Evolutionary conservation across 2,329 filamentous ascomycete genomes (phyloP).

Genomic region (Paecilomyces fulvus): DNA sequence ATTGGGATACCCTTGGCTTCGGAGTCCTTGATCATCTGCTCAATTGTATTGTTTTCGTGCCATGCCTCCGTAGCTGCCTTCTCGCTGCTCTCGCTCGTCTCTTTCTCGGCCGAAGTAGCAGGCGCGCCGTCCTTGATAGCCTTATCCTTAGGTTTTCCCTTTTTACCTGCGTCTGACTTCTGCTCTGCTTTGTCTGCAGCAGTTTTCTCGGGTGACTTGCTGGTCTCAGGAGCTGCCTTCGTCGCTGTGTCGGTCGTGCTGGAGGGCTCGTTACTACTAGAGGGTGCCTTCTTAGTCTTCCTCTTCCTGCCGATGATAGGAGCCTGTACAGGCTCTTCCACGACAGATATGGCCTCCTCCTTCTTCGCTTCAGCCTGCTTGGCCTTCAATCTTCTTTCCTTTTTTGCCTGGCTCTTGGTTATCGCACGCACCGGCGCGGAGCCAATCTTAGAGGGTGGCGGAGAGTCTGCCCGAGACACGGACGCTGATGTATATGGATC

Average conservation of each 20-base stretch:
- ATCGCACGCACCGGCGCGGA: constrained; percentile 51
- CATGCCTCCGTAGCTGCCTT: constrained; percentile 22
- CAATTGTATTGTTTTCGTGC: constrained; percentile 32
- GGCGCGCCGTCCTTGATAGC: constrained; percentile 12
- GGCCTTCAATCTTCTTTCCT: constrained; percentile 45
- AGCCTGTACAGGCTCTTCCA: constrained; percentile 48
- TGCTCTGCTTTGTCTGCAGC: constrained; percentile 12
- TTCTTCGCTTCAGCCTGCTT: constrained; percentile 39
- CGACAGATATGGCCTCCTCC: constrained; percentile 27
- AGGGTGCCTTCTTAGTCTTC: constrained; percentile 43
- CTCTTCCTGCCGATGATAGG: constrained; percentile 58
- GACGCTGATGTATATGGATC: constrained; percentile 51
- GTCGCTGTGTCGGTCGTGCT: constrained; percentile 6
- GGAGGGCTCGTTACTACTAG: constrained; percentile 14
- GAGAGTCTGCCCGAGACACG: constrained; percentile 52
- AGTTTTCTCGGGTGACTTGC: constrained; percentile 11
- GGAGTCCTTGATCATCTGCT: constrained; percentile 31
- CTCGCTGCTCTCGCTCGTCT: constrained; percentile 5
- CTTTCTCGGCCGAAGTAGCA: constrained; percentile 13
- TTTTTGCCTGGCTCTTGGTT: constrained; percentile 56
- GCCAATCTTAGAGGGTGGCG: constrained; percentile 46
- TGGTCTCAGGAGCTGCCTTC: constrained; percentile 4
- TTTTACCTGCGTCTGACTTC: constrained; percentile 16
- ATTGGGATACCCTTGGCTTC: constrained; percentile 24
- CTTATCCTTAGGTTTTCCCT: constrained; percentile 17